Evolutionary conservation across 805 yeast species (phyloP), one percentile per base, ranked within the genome.

Genomic region (Maudiozyma serrabonitensis): DNA sequence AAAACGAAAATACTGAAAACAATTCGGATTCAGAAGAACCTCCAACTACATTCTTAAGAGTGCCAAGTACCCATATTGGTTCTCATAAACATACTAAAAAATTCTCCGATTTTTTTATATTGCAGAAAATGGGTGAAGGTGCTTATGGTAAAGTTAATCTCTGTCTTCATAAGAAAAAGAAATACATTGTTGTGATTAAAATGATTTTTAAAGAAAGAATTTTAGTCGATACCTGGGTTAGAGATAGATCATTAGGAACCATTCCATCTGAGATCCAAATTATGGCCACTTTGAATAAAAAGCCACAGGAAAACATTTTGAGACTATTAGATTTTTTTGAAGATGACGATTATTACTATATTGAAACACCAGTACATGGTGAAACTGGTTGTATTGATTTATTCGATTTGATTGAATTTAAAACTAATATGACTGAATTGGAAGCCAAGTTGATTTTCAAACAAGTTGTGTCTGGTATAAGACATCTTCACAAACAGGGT

Each of bases 211-310:
- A 93, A 60, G 95, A 88, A 57, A 76, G 96, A 50, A 93, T 93
- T 58, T 72, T 93, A 59, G 96, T 93, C 11, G 99, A 93, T 64
- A 89, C 98, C 0, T 93, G 99, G 99, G 95, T 89, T 2, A 75
- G 98, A 49, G 98, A 93, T 66, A 78, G 96, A 25, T 78, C 77
- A 52, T 70, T 93, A 41, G 99, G 99, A 6, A 90, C 96, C 0
- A 84, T 93, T 37, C 98, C 98, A 2, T 82, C 91, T n/a, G 99
- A 93, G 66, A 93, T 93, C 55, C 95, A 89, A 64, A 82, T 93
- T 43, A 82, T 93, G 87, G 82, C 91, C 31, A 81, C 82, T n/a
- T 69, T 91, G 51, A 83, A 81, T 59, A 69, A 72, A 43, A 77
- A 78, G 50, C 95, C 93, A 0, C 97, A 91, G 65, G 93, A 91